Conservation (phyloP, 1,139 yeast genomes). For the Yamadazyma epiphylla region DNA sequence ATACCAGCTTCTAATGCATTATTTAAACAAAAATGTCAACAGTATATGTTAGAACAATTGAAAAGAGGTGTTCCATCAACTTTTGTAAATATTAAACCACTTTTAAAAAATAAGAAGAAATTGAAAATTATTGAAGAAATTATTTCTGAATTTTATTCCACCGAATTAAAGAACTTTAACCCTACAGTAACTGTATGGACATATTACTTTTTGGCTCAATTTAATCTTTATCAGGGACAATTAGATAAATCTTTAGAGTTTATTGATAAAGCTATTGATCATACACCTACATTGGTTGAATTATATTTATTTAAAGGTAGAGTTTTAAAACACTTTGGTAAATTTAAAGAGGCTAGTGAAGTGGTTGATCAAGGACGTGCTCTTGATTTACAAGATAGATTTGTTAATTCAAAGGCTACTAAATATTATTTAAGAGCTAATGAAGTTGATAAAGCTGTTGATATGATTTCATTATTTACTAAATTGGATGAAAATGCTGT, state of each 20-base stretch:
- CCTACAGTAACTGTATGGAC: constrained; percentile 74
- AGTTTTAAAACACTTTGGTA: constrained; percentile 68
- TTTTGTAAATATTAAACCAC: constrained; percentile 79
- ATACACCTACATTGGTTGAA: constrained; percentile 83
- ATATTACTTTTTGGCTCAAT: constrained; percentile 77
- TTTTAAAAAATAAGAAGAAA: constrained; percentile 56
- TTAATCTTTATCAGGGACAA: constrained; percentile 47
- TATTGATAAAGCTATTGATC: constrained; percentile 63
- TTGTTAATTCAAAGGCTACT: constrained; percentile 82
- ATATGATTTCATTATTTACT: constrained; percentile 74
- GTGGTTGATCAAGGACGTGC: constrained; percentile 67
- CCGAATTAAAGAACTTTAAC: constrained; percentile 23
- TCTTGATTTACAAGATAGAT: constrained; percentile 85
- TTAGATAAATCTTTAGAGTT: constrained; percentile 49
- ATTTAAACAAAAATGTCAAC: constrained; percentile 42
- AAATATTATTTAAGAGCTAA: constrained; percentile 84
- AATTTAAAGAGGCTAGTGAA: constrained; percentile 57
- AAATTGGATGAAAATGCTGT: constrained; percentile 69
- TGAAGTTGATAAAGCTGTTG: constrained; percentile 70
- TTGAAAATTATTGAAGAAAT: constrained; percentile 47
- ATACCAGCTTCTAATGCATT: constrained; percentile 48
- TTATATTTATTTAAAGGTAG: constrained; percentile 78
- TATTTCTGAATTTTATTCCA: constrained; percentile 46
- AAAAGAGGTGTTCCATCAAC: constrained; percentile 87
- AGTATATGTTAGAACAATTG: constrained; percentile 60